Evolutionary conservation across 352 stramenopile genomes (phyloP).

Genomic region (Elongisporangium prolatum): DNA sequence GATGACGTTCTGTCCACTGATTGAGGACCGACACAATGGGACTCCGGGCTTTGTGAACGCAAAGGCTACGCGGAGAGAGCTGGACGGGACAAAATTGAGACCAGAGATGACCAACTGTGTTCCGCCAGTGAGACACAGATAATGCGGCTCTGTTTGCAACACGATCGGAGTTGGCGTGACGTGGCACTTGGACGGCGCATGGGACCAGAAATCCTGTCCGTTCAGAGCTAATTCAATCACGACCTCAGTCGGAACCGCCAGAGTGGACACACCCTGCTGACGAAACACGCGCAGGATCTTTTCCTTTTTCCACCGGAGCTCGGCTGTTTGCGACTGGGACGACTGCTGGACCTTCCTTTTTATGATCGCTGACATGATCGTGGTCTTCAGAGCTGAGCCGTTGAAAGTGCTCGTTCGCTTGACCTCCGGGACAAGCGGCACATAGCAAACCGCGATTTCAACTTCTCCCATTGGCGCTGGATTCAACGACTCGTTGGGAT

Average conservation of each 20-base stretch:
- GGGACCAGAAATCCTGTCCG: conserved; percentile 59
- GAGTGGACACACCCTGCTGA: conserved; percentile 18
- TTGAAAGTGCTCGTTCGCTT: conserved; percentile 13
- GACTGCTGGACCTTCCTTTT: conserved; percentile 13
- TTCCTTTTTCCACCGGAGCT: conserved; percentile 30
- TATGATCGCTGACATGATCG: conserved; percentile 49
- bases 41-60: conserved; percentile 9
- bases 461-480: conserved; percentile 33
- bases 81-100: conserved; percentile 46
- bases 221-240: conserved; percentile 55
- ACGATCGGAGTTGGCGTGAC: conserved; percentile 29
- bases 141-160: conserved; percentile 30
- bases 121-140: conserved; percentile 35
- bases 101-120: conserved; percentile 35
- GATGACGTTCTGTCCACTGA: conserved; percentile 13
- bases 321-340: neutral
- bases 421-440: conserved; percentile 16
- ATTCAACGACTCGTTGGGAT: conserved; percentile 11
- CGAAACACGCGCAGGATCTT: conserved; percentile 46
- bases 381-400: conserved; percentile 24
- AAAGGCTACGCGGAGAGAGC: conserved; percentile 41
- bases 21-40: neutral
- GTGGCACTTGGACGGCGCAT: conserved; percentile 33
- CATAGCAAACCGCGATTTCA: conserved; percentile 42
- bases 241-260: conserved; percentile 43